Evolutionary conservation across 805 yeast genomes (phyloP).

Genomic region (Hyphopichia homilentoma): DNA sequence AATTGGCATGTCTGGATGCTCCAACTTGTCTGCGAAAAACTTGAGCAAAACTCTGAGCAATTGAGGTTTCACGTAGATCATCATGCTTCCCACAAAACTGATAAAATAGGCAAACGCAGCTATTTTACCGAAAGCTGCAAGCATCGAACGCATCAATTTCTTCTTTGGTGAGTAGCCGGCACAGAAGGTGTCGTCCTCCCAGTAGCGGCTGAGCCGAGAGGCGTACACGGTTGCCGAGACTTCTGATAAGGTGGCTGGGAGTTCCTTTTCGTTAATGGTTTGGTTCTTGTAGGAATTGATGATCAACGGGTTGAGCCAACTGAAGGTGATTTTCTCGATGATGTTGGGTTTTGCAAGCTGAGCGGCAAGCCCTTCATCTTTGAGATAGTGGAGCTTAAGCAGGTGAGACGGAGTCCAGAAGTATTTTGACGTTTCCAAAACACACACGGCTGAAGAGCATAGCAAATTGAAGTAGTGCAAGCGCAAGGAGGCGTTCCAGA

Average conservation of each 20-base stretch:
- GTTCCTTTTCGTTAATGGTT: conserved; percentile 29
- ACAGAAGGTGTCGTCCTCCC: conserved; percentile 7
- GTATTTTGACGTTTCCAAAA: conserved; percentile 31
- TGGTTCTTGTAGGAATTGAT: conserved; percentile 34
- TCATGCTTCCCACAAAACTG: conserved; percentile 19
- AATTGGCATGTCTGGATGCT: conserved; percentile 34
- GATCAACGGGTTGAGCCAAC: conserved; percentile 47
- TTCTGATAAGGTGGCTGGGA: conserved; percentile 25
- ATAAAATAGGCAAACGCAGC: conserved; percentile 10
- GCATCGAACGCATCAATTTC: conserved; percentile 14
- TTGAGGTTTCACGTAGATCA: conserved; percentile 79
- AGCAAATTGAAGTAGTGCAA: conserved; percentile 16
- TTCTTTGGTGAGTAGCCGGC: conserved; percentile 3
- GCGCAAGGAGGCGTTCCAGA: no score
- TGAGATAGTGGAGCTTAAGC: conserved; percentile 25
- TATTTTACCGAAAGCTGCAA: conserved; percentile 23
- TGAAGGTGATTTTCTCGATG: conserved; percentile 39
- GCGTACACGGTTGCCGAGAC: conserved; percentile 19
- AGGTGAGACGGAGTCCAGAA: conserved; percentile 39
- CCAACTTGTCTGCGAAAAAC: conserved; percentile 51
- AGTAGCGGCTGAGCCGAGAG: conserved; percentile 10
- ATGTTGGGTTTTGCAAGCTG: conserved; percentile 23
- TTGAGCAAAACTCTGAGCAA: conserved; percentile 62
- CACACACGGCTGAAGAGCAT: conserved; percentile 21
- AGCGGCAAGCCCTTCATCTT: conserved; percentile 12